phyloP scores from a whole-genome alignment of 257 asterid species.

The Mitragyna speciosa region DNA sequence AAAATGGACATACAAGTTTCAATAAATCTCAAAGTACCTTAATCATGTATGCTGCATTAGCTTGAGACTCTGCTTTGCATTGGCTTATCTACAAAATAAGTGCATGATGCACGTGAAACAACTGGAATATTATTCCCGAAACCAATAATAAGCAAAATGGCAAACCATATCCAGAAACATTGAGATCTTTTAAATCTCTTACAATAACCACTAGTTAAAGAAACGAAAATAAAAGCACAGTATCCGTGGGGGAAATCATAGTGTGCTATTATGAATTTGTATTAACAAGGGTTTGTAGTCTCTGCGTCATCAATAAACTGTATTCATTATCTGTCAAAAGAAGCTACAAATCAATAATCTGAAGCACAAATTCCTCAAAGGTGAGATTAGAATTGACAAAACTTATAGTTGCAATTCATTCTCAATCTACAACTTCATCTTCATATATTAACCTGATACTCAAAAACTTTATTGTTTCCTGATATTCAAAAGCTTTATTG shows the following conservation, averaged over 20 bases:
- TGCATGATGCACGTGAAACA: conserved; percentile 85
- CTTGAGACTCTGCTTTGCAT: conserved; percentile 47
- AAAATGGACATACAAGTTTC: conserved; percentile 7
- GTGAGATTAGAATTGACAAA: background rate
- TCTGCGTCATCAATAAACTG: background rate
- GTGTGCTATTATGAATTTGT: background rate
- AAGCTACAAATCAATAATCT: background rate
- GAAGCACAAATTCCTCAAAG: background rate
- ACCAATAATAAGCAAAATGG: conserved; percentile 23
- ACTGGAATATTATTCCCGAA: conserved; percentile 49
- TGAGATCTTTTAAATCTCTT: background rate
- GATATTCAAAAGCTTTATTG: no score
- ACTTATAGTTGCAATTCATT: background rate
- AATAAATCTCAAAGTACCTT: conserved; percentile 51
- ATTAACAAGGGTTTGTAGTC: background rate
- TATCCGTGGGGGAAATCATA: background rate
- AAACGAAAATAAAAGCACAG: background rate
- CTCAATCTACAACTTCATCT: background rate
- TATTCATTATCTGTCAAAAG: background rate
- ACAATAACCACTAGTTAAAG: background rate
- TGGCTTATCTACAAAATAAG: conserved; percentile 74
- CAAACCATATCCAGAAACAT: conserved; percentile 5
- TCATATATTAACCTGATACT: background rate
- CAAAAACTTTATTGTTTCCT: background rate
- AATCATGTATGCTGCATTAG: conserved; percentile 52